phyloP scores from a whole-genome alignment of 2,329 filamentous ascomycete genomes.

The Ceratocystis colombiana region DNA sequence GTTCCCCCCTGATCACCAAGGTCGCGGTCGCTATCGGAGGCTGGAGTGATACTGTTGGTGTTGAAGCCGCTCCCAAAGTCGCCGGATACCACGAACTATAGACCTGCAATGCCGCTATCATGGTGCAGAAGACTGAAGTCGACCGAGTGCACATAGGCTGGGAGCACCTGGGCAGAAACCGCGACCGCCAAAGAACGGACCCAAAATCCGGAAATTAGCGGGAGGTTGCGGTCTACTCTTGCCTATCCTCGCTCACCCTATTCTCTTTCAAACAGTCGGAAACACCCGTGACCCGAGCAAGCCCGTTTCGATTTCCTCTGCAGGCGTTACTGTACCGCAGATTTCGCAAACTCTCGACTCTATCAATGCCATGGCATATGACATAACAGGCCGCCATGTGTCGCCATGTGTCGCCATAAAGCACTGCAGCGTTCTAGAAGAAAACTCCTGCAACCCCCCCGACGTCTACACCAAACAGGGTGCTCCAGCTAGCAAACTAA shows the following conservation, averaged over 20 bases:
- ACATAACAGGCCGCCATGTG: constrained; percentile 59
- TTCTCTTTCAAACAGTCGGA: constrained; percentile 50
- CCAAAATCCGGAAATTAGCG: constrained; percentile 50
- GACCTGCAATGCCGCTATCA: constrained; percentile 52
- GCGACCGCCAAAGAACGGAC: constrained; percentile 55
- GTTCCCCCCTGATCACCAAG: constrained; percentile 45
- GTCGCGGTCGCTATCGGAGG: constrained; percentile 63
- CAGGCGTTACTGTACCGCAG: constrained; percentile 44
- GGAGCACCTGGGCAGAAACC: constrained; percentile 57
- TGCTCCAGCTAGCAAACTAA: constrained; percentile 43
- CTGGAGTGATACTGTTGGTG: constrained; percentile 60
- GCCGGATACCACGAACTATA: constrained; percentile 46
- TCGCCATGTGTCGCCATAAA: constrained; percentile 50
- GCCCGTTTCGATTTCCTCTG: constrained; percentile 58
- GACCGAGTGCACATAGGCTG: constrained; percentile 59
- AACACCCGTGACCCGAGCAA: constrained; percentile 46
- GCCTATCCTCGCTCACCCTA: constrained; percentile 30
- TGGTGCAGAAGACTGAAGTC: constrained; percentile 52
- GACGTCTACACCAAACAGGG: constrained; percentile 50
- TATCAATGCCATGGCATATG: constrained; percentile 60
- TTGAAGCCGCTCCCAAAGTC: constrained; percentile 46
- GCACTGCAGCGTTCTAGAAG: constrained; percentile 54
- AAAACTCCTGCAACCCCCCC: constrained; percentile 44
- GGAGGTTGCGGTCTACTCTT: constrained; percentile 52
- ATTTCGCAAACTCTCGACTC: constrained; percentile 54